These are phyloP conservation scores for Combretum micranthum DNA, from an alignment of 345 rosid species.

Conservation along the genomic window DNA sequence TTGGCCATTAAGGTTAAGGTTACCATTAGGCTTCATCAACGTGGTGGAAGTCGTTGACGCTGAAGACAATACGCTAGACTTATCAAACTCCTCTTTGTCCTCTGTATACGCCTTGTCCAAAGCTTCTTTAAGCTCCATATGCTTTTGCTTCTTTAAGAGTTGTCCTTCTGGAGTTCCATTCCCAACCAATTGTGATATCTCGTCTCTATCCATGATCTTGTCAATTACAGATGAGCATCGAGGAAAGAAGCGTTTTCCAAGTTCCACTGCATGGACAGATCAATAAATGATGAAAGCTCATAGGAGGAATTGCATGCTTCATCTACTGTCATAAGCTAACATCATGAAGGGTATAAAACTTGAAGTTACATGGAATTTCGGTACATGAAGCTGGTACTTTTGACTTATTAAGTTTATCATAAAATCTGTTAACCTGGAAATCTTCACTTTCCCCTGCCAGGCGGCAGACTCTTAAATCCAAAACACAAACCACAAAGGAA, in stretches of 20 bases:
- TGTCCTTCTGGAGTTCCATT: slow-evolving; percentile 48
- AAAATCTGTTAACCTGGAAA: no score
- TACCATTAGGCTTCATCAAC: slow-evolving; percentile 17
- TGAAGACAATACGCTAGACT: slow-evolving; percentile 38
- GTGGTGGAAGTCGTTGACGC: slow-evolving; percentile 30
- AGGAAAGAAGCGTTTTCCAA: slow-evolving; percentile 71
- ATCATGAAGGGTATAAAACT: not conserved
- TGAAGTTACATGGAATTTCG: not conserved
- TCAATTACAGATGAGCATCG: slow-evolving; percentile 63
- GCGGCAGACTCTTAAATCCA: no score
- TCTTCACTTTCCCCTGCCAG: no score
- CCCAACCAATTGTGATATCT: slow-evolving; percentile 43
- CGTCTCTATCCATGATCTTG: slow-evolving; percentile 65
- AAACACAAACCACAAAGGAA: no score
- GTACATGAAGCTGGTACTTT: no score
- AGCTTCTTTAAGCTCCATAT: slow-evolving; percentile 51
- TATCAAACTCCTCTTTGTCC: slow-evolving; percentile 51
- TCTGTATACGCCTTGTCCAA: slow-evolving; percentile 50
- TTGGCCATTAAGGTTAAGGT: slow-evolving; percentile 6
- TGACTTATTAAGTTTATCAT: no score
- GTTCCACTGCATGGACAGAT: slow-evolving; percentile 45
- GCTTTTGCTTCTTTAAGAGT: slow-evolving; percentile 42
- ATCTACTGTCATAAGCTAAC: not conserved
- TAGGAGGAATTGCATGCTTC: not conserved
- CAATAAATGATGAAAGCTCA: not conserved